A percentile compares a stretch with the other conserved stretches of the same genome.
These are phyloP conservation scores for Colletotrichum chlorophyti DNA, from an alignment of 2,329 filamentous ascomycete species.

Conservation along the genomic window DNA sequence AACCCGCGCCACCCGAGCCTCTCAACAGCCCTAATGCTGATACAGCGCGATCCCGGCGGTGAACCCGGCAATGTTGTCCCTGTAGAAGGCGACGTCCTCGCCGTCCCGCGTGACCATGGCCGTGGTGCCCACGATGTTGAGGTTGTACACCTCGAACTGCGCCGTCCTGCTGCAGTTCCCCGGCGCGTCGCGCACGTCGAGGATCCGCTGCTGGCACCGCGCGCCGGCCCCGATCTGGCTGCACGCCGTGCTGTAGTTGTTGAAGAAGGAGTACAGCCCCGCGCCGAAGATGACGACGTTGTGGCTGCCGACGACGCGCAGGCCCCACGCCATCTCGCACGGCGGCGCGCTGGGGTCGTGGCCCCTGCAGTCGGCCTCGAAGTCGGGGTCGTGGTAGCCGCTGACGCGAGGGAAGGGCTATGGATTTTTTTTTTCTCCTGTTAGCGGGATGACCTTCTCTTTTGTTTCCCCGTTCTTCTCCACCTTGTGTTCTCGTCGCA, in stretches of 20 bases:
- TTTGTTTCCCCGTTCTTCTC: no score
- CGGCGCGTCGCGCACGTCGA: constrained; percentile 36
- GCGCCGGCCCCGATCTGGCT: constrained; percentile 47
- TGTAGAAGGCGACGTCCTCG: constrained; percentile 40
- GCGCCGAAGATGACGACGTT: constrained; percentile 67
- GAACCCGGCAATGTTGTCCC: constrained; percentile 47
- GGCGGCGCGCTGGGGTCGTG: constrained; percentile 38
- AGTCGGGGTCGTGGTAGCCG: constrained; percentile 58
- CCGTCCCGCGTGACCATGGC: constrained; percentile 48
- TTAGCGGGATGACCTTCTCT: no score
- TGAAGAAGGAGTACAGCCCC: constrained; percentile 73
- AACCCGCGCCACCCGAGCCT: no score
- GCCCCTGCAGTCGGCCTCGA: constrained; percentile 48
- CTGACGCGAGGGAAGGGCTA: constrained; percentile 60
- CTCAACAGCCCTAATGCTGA: constrained; percentile 25
- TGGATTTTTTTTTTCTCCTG: no score
- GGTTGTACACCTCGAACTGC: constrained; percentile 46
- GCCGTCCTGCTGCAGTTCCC: constrained; percentile 31
- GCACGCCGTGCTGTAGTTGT: constrained; percentile 63
- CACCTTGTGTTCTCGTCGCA: no score
- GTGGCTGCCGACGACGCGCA: constrained; percentile 64
- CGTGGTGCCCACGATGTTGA: constrained; percentile 52
- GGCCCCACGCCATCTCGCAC: constrained; percentile 68
- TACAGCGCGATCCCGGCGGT: constrained; percentile 45
- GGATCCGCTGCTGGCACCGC: constrained; percentile 54